Evolutionary conservation across 2,329 filamentous ascomycete genomes (phyloP).

Genomic region (Ophidiomyces ophidiicola): DNA sequence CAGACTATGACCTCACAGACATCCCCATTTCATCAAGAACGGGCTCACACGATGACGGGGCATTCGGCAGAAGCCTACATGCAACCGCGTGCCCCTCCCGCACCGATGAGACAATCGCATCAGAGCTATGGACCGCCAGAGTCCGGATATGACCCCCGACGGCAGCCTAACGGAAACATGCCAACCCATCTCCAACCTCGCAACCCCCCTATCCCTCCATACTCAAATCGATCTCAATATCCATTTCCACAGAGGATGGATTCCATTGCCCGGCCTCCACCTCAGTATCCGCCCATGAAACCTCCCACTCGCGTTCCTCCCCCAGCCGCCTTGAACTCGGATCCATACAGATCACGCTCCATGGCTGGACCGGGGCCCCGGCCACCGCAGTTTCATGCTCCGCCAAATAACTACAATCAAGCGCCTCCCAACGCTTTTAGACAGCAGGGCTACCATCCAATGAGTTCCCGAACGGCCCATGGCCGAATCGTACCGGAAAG

Average conservation of each 20-base stretch:
- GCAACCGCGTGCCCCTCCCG: slow-evolving; percentile 24
- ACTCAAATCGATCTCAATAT: slow-evolving; percentile 57
- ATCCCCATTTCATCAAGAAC: slow-evolving; percentile 49
- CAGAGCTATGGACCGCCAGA: slow-evolving; percentile 34
- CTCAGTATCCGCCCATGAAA: slow-evolving; percentile 47
- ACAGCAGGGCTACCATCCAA: slow-evolving; percentile 56
- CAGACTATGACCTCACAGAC: slow-evolving; percentile 88
- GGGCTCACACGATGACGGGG: slow-evolving; percentile 68
- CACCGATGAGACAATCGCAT: slow-evolving; percentile 34
- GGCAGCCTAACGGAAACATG: slow-evolving; percentile 24
- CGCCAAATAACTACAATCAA: slow-evolving; percentile 48
- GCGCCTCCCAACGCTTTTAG: slow-evolving; percentile 65
- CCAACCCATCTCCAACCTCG: slow-evolving; percentile 17
- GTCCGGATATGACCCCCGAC: slow-evolving; percentile 31
- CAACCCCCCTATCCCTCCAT: slow-evolving; percentile 36
- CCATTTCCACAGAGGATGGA: slow-evolving; percentile 61
- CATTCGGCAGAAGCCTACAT: slow-evolving; percentile 34
- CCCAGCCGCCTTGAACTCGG: slow-evolving; percentile 65
- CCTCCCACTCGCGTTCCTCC: slow-evolving; percentile 46
- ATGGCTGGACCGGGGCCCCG: slow-evolving; percentile 60
- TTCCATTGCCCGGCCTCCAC: slow-evolving; percentile 41
- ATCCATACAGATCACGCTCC: slow-evolving; percentile 85
- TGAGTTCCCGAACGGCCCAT: slow-evolving; percentile 70
- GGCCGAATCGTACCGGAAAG: slow-evolving; percentile 84
- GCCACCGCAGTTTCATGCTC: slow-evolving; percentile 52